These are phyloP conservation scores for Trichosporon asahii DNA, from an alignment of 1,284 basidiomycete species.

Conservation along the genomic window DNA sequence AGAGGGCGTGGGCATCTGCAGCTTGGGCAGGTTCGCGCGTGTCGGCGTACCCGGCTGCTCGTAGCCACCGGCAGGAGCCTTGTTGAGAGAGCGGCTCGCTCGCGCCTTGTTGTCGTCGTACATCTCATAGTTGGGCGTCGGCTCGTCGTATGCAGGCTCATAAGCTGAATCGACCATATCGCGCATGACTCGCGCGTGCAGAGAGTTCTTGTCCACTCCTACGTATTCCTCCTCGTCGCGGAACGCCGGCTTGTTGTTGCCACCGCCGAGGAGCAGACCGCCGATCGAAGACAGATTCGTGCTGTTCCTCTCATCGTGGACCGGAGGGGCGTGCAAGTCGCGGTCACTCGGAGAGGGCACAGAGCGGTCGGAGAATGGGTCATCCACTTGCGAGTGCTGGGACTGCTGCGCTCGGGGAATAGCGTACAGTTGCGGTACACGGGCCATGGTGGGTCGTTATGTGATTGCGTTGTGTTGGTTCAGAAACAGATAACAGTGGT, in stretches of 20 bases:
- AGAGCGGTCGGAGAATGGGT: constrained; percentile 13
- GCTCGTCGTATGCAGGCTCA: constrained; percentile 8
- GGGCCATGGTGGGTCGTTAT: constrained; percentile 13
- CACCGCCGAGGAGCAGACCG: constrained; percentile 17
- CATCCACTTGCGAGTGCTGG: neutral
- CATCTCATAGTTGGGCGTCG: constrained; percentile 6
- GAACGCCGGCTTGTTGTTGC: neutral
- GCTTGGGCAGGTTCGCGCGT: neutral
- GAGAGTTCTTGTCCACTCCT: constrained; percentile 4
- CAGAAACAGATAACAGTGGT: neutral
- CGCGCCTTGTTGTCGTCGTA: constrained; percentile 4
- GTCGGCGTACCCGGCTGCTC: neutral
- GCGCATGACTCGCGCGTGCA: constrained; percentile 6
- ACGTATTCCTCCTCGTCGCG: constrained; percentile 7
- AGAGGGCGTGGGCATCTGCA: neutral
- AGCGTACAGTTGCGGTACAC: constrained; percentile 18
- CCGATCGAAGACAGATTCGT: constrained; percentile 23
- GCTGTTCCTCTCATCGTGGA: constrained; percentile 11
- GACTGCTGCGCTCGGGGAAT: neutral
- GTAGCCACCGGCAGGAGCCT: neutral
- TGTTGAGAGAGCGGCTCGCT: constrained; percentile 2
- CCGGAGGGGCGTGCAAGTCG: neutral
- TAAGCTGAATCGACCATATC: constrained; percentile 9
- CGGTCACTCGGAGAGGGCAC: constrained; percentile 6
- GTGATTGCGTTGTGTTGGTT: neutral